Base-by-base conservation (phyloP, 345 rosid species). In the Nephelium lappaceum region DNA sequence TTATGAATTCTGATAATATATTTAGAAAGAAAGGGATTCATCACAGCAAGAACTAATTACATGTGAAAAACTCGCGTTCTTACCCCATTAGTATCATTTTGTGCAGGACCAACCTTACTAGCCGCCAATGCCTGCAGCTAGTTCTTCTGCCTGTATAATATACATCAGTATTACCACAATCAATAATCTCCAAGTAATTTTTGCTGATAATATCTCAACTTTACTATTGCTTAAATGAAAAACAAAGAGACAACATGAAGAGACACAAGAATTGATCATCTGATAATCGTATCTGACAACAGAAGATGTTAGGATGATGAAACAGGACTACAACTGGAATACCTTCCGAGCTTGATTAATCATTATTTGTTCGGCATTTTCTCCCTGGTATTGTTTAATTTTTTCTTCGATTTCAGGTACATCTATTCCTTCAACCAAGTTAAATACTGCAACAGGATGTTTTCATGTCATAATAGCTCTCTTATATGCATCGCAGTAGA, bases 301-400 rank as follows among this genome's bases (percentile, higher is more conserved):
- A 47, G 71, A 47, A n/a, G 25, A 47, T 23, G 14, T 10, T 64
- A 25, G 47, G 31, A 64, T 43, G 38, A 24, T 3, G 27, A 27
- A 45, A 49, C 4, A 63, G 31, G 12, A 55, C 27, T 58, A 38
- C 39, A 49, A 25, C 16, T 53, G 4, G 60, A 64, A 43, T 82
- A 97, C 99, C 97, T 93, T 97, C 19, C 86, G 86, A 19, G 98
- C 97, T 72, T 91, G 92, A 84, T 91, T 97, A 49, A 92, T 82
- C 90, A 90, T 91, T 68, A 97, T 97, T 74, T 83, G 98, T 80
- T 93, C 98, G 36, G 96, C 95, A 86, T 94, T 97, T 82, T 94
- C 97, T 78, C 87, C 79, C 83, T 93, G 90, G 79, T 94, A 94
- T 64, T 82, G 76, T 27, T 85, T 84, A 71, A 97, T 93, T 81